Conservation (phyloP, 768 basidiomycete species). For the Suillus tomentosus region DNA sequence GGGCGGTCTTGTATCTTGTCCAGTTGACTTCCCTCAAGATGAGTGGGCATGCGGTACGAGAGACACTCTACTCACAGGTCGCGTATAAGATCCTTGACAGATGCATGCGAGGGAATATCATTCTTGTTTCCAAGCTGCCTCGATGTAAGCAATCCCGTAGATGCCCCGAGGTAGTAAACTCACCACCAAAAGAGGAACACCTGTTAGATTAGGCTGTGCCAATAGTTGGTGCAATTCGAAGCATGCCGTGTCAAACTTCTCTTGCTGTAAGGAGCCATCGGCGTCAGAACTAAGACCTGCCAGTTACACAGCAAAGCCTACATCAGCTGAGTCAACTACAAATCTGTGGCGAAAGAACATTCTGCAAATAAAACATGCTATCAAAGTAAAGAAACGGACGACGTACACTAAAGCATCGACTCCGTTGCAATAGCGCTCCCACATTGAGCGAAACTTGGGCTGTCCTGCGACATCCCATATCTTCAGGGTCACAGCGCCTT, state of each 20-base stretch:
- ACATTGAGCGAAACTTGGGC: slow-evolving; percentile 93
- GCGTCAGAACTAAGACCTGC: slow-evolving; percentile 7
- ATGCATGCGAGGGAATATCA: slow-evolving; percentile 73
- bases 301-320: slow-evolving; percentile 39
- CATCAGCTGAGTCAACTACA: slow-evolving; percentile 91
- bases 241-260: slow-evolving; percentile 79
- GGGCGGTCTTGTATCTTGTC: slow-evolving; percentile 79
- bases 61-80: slow-evolving; percentile 54
- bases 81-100: slow-evolving; percentile 82
- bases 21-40: slow-evolving; percentile 52
- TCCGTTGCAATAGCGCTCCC: slow-evolving; percentile 92
- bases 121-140: slow-evolving; percentile 89
- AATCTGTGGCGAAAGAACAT: slow-evolving; percentile 52
- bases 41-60: slow-evolving; percentile 2
- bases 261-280: slow-evolving; percentile 48
- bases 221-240: slow-evolving; percentile 86
- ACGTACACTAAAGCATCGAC: slow-evolving; percentile 90
- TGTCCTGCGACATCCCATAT: slow-evolving; percentile 97
- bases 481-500: slow-evolving; percentile 89
- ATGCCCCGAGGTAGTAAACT: slow-evolving; percentile 28
- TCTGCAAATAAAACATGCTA: neutral
- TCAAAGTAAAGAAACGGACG: slow-evolving; percentile 8
- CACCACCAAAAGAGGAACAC: slow-evolving; percentile 84
- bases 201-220: slow-evolving; percentile 59
- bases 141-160: neutral